Conservation (phyloP, 495 filamentous ascomycete species). For the Penicillium silybi region DNA sequence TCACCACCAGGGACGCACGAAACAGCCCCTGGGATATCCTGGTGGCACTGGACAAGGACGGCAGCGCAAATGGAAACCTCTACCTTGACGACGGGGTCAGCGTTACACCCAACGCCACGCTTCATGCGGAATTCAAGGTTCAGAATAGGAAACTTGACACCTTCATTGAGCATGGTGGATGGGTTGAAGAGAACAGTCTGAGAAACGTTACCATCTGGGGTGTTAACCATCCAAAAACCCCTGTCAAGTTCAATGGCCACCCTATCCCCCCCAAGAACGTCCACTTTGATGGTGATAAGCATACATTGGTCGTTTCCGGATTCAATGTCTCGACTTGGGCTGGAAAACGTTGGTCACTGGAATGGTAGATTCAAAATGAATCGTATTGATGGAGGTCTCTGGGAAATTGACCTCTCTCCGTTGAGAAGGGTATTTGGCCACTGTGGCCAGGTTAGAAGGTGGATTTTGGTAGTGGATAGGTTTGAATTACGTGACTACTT, state of each 20-base stretch:
- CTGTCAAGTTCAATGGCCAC: neutral
- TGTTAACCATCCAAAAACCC: neutral
- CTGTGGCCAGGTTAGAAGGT: too few relatives aligned
- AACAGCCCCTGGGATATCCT: conserved; percentile 4
- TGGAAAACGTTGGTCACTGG: neutral
- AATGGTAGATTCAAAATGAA: neutral
- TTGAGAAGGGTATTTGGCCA: too few relatives aligned
- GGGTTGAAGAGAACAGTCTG: neutral
- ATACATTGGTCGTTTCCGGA: neutral
- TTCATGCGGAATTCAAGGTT: neutral
- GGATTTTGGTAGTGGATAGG: too few relatives aligned
- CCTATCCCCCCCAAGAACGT: neutral
- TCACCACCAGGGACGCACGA: conserved; percentile 53
- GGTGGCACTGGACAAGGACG: conserved; percentile 7
- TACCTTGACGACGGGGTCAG: conserved; percentile 13
- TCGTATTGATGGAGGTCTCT: too few relatives aligned
- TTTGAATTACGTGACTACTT: too few relatives aligned
- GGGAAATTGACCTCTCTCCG: too few relatives aligned
- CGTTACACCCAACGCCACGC: conserved; percentile 2
- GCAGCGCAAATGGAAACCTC: conserved; percentile 7
- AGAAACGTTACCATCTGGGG: neutral
- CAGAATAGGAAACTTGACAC: neutral
- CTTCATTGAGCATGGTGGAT: neutral
- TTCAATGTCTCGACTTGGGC: neutral
- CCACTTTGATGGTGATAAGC: neutral